Conservation (phyloP, 2,329 filamentous ascomycete species). For the Fusarium sp. region DNA sequence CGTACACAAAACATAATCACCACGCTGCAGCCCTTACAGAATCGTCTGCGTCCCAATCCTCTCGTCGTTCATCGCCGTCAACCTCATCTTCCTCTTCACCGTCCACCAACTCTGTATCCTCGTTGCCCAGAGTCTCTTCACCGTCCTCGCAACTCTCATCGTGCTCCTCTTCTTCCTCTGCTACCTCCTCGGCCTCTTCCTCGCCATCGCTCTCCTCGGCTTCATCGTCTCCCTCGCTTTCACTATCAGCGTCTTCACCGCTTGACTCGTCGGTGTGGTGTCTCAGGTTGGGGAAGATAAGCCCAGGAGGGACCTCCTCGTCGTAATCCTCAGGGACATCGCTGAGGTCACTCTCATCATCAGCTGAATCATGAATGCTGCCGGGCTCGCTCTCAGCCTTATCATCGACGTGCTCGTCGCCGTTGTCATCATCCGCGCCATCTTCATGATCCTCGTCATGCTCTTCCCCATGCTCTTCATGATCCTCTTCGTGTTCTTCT, state of each 20-base stretch:
- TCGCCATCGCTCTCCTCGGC: constrained; percentile 31
- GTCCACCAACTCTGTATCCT: constrained; percentile 29
- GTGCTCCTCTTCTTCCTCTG: constrained; percentile 12
- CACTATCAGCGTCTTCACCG: constrained; percentile 48
- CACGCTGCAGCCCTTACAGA: constrained; percentile 8
- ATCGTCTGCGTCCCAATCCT: constrained; percentile 9
- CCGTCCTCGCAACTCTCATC: constrained; percentile 19
- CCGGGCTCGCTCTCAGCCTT: constrained; percentile 50
- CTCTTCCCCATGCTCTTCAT: constrained; percentile 42
- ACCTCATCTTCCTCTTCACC: constrained; percentile 20
- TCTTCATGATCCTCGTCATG: constrained; percentile 39
- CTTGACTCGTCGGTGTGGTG: constrained; percentile 43
- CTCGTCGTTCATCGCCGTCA: neutral
- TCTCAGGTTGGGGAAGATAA: constrained; percentile 61
- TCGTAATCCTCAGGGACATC: constrained; percentile 68
- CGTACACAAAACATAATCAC: neutral
- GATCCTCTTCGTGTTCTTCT: constrained; percentile 39
- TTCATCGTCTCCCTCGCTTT: constrained; percentile 46
- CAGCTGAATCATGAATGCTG: constrained; percentile 70
- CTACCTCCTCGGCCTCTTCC: constrained; percentile 30
- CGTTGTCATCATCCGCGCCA: constrained; percentile 43
- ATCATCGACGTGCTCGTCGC: constrained; percentile 49
- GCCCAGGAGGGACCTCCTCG: constrained; percentile 61
- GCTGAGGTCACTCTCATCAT: constrained; percentile 75
- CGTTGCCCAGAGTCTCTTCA: constrained; percentile 23